These are phyloP conservation scores for Leccinum boreale DNA, from an alignment of 768 basidiomycete genomes.

Conservation along the genomic window DNA sequence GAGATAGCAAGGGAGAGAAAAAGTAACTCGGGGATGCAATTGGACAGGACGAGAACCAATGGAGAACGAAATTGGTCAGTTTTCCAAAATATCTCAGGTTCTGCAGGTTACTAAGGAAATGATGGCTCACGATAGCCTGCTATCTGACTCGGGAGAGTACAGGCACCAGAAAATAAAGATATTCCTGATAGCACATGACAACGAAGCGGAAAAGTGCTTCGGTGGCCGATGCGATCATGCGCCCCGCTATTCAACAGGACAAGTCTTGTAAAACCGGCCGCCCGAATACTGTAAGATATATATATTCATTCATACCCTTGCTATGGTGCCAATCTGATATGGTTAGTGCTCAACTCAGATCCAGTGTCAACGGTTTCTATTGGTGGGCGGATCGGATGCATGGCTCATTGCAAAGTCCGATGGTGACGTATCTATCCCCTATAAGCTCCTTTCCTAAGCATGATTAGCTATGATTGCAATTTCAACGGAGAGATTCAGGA, in stretches of 20 bases:
- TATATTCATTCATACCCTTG: background rate
- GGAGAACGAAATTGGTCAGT: background rate
- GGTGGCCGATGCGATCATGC: slow-evolving; percentile 8
- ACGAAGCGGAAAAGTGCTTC: background rate
- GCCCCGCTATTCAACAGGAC: background rate
- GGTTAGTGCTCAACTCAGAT: background rate
- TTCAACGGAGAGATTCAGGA: background rate
- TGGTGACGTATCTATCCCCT: slow-evolving; percentile 9
- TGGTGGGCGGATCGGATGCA: background rate
- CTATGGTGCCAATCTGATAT: background rate
- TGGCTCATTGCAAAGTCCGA: background rate
- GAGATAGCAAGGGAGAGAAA: background rate
- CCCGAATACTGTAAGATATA: background rate
- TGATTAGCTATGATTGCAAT: background rate
- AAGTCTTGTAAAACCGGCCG: background rate
- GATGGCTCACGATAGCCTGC: background rate
- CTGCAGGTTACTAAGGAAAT: slow-evolving; percentile 4
- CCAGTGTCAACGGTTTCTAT: background rate
- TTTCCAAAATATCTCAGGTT: slow-evolving; percentile 9
- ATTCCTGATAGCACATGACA: background rate
- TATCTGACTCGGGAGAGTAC: background rate
- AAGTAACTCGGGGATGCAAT: background rate
- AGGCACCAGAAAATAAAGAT: background rate
- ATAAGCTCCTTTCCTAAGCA: slow-evolving; percentile 2
- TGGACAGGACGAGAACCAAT: background rate